Conservation (phyloP, 1,284 basidiomycete species). For the Apiotrichum porosum region DNA sequence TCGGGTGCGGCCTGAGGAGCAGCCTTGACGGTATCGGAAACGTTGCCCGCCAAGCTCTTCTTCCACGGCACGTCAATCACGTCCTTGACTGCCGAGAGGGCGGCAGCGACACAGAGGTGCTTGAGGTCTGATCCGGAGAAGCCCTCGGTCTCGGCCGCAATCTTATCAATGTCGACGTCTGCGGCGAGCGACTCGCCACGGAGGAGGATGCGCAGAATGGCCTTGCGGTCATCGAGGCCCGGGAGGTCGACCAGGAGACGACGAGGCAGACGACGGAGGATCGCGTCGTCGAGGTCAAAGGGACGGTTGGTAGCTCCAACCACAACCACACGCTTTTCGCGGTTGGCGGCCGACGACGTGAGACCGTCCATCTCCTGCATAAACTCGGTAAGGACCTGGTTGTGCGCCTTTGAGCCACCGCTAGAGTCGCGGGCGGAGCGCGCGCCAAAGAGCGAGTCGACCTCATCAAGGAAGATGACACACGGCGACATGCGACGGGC, state of each 20-base stretch:
- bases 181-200: constrained; percentile 65
- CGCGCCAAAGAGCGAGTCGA: constrained; percentile 88
- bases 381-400: constrained; percentile 63
- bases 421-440: constrained; percentile 76
- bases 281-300: constrained; percentile 51
- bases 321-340: constrained; percentile 78
- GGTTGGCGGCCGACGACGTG: constrained; percentile 58
- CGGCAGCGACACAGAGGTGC: constrained; percentile 83
- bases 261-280: constrained; percentile 74
- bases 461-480: constrained; percentile 93
- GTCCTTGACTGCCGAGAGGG: constrained; percentile 82
- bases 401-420: constrained; percentile 69
- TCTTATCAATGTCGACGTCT: constrained; percentile 61
- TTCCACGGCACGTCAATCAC: constrained; percentile 70
- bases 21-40: background rate
- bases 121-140: constrained; percentile 93
- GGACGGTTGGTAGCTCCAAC: constrained; percentile 87
- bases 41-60: constrained; percentile 4
- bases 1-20: background rate
- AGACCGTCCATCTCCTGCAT: constrained; percentile 99
- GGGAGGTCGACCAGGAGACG: constrained; percentile 79
- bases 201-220: constrained; percentile 76
- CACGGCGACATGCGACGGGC: constrained; percentile 84
- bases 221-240: constrained; percentile 71
- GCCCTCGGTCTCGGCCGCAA: constrained; percentile 71